Evolutionary conservation across 2,329 filamentous ascomycete species (phyloP).

Genomic region (Niveomyces coronatus): DNA sequence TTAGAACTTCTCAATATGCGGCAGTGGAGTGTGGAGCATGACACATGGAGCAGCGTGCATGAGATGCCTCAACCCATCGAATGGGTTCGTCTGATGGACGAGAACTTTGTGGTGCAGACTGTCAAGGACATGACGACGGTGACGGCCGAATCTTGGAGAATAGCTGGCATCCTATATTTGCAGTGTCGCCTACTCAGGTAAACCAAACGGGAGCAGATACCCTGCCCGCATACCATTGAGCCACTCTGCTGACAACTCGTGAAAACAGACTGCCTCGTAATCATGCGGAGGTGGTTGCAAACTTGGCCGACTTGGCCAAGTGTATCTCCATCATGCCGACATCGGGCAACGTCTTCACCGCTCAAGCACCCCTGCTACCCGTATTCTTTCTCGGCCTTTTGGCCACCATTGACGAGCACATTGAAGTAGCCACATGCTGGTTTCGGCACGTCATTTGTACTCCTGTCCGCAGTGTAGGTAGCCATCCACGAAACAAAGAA

Average conservation of each 20-base stretch:
- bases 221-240: not conserved
- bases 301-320: constrained; percentile 22
- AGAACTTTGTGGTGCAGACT: constrained; percentile 17
- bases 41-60: constrained; percentile 15
- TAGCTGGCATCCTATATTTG: constrained; percentile 28
- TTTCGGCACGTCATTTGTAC: constrained; percentile 26
- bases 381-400: constrained; percentile 31
- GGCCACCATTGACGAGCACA: constrained; percentile 20
- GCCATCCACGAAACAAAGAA: not conserved
- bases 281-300: constrained; percentile 24
- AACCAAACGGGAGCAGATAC: not conserved
- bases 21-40: constrained; percentile 26
- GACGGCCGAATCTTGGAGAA: constrained; percentile 31
- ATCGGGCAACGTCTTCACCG: constrained; percentile 29
- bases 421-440: constrained; percentile 22
- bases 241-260: constrained; percentile 5
- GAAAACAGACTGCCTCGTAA: constrained; percentile 24
- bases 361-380: constrained; percentile 30
- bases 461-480: constrained; percentile 30
- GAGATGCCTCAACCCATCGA: constrained; percentile 14
- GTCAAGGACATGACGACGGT: constrained; percentile 28
- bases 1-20: constrained; percentile 21
- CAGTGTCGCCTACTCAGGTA: constrained; percentile 29
- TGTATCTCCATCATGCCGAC: constrained; percentile 32
- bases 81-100: constrained; percentile 19